Conservation (phyloP, 2,329 filamentous ascomycete genomes). For the Colletotrichum musae region DNA sequence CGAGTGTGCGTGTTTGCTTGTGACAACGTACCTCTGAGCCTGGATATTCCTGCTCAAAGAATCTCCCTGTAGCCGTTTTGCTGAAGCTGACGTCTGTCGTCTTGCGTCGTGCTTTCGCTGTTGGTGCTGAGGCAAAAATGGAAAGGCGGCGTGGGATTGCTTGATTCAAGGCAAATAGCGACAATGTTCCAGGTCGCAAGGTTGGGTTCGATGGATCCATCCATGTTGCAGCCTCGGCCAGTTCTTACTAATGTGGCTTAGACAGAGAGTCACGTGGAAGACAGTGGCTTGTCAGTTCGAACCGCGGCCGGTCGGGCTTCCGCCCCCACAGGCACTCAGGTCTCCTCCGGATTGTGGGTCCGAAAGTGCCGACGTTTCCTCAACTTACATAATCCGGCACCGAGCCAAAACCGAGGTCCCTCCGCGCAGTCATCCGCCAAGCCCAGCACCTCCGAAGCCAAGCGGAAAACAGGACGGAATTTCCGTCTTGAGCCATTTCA, state of each 20-base stretch:
- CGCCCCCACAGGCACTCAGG: too few relatives aligned
- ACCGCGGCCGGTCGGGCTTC: too few relatives aligned
- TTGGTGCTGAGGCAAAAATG: constrained; percentile 26
- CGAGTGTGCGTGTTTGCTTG: constrained; percentile 40
- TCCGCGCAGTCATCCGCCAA: constrained; percentile 27
- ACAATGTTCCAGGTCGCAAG: constrained; percentile 4
- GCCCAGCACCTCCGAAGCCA: constrained; percentile 1
- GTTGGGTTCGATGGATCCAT: too few relatives aligned
- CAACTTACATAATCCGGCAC: constrained; percentile 23
- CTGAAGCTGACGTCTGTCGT: constrained; percentile 15
- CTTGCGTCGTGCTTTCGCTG: not conserved
- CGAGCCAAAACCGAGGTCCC: constrained; percentile 23
- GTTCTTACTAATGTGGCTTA: constrained; percentile 17
- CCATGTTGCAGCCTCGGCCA: constrained; percentile 25
- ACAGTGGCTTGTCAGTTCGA: too few relatives aligned
- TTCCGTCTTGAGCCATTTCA: constrained; percentile 35
- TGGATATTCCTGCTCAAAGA: constrained; percentile 53
- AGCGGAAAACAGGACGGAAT: constrained; percentile 35
- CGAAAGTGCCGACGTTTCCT: constrained; percentile 10
- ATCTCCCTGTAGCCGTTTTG: constrained; percentile 29
- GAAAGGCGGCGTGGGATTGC: constrained; percentile 9
- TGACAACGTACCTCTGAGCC: constrained; percentile 67
- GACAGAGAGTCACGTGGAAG: not conserved
- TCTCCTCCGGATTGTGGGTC: constrained; percentile 4
- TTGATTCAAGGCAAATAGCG: constrained; percentile 19